These are phyloP conservation scores for Erysimum cheiri DNA, from an alignment of 441 rosid genomes.

Conservation along the genomic window DNA sequence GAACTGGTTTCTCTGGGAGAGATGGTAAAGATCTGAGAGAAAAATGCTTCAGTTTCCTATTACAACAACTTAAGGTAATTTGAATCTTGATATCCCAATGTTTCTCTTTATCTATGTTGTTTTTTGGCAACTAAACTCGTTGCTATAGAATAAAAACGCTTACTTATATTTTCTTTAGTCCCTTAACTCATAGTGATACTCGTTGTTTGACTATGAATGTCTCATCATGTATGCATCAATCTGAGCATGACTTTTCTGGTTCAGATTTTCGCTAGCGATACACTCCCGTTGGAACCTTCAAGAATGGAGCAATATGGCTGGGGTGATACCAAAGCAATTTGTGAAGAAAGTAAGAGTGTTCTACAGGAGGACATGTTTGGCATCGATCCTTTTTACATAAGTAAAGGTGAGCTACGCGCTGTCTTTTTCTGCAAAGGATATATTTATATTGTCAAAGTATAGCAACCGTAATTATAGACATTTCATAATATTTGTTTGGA, in stretches of 20 bases:
- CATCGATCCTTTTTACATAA: conserved; percentile 81
- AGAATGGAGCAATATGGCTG: conserved; percentile 82
- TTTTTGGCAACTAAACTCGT: conserved; percentile 17
- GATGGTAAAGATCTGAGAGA: conserved; percentile 70
- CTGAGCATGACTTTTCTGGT: conserved; percentile 34
- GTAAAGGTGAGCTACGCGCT: conserved; percentile 59
- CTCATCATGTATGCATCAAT: conserved; percentile 16
- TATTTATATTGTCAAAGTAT: conserved; percentile 13
- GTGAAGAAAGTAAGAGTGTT: conserved; percentile 54
- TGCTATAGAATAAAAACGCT: neutral
- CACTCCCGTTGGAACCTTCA: conserved; percentile 50
- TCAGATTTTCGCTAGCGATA: conserved; percentile 53
- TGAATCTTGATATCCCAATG: conserved; percentile 18
- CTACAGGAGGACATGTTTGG: conserved; percentile 65
- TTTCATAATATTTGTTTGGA: conserved; percentile 23
- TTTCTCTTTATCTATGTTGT: conserved; percentile 5
- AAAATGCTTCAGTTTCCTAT: conserved; percentile 73
- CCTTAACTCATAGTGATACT: conserved; percentile 1
- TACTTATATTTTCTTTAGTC: neutral
- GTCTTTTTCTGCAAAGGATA: conserved; percentile 11
- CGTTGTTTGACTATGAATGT: conserved; percentile 3
- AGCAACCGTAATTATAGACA: conserved; percentile 18
- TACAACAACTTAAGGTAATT: conserved; percentile 65
- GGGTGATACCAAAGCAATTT: conserved; percentile 60
- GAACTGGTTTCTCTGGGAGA: conserved; percentile 75